A percentile compares a stretch with the other conserved stretches of the same genome.
These are phyloP conservation scores for Herpetospermum pedunculosum DNA, from an alignment of 306 rosid genomes.

Conservation along the genomic window DNA sequence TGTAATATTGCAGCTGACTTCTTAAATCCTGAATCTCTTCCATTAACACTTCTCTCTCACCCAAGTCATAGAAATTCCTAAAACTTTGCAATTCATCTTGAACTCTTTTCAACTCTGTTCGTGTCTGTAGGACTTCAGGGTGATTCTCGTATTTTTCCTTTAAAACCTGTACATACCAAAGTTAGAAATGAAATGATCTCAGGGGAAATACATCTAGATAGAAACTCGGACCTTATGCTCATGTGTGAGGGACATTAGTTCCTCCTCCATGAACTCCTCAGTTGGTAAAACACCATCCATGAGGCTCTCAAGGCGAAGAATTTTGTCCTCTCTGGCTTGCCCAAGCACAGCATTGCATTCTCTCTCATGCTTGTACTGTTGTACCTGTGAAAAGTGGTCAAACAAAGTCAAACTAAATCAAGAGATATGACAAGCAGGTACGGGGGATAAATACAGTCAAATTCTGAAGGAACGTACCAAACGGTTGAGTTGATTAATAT, in stretches of 20 bases:
- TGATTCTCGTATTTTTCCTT: constrained; percentile 85
- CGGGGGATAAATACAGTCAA: not conserved
- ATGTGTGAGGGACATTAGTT: constrained; percentile 49
- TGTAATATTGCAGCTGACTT: constrained; percentile 76
- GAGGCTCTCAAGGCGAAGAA: constrained; percentile 82
- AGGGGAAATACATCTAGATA: constrained; percentile 2
- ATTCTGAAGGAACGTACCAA: constrained; percentile 44
- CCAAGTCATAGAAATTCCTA: constrained; percentile 62
- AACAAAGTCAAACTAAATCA: constrained; percentile 21
- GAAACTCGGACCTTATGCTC: constrained; percentile 60
- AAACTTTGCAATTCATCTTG: constrained; percentile 64
- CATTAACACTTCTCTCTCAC: constrained; percentile 88
- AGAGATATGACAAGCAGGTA: constrained; percentile 9
- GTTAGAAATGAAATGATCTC: constrained; percentile 15
- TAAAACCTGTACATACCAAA: constrained; percentile 43
- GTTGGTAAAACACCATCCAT: constrained; percentile 87
- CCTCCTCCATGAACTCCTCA: constrained; percentile 83
- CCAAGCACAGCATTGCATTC: constrained; percentile 81
- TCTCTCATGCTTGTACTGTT: constrained; percentile 84
- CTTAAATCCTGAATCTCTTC: constrained; percentile 93
- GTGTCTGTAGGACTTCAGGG: constrained; percentile 73
- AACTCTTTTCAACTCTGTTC: constrained; percentile 63
- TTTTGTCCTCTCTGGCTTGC: constrained; percentile 91
- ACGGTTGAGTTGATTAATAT: constrained; percentile 81
- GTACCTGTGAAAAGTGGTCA: constrained; percentile 47